Percentiles rank a stretch among this genome's conserved stretches.
phyloP scores from a whole-genome alignment of 169 alveolate genomes.

The Besnoitia besnoiti region DNA sequence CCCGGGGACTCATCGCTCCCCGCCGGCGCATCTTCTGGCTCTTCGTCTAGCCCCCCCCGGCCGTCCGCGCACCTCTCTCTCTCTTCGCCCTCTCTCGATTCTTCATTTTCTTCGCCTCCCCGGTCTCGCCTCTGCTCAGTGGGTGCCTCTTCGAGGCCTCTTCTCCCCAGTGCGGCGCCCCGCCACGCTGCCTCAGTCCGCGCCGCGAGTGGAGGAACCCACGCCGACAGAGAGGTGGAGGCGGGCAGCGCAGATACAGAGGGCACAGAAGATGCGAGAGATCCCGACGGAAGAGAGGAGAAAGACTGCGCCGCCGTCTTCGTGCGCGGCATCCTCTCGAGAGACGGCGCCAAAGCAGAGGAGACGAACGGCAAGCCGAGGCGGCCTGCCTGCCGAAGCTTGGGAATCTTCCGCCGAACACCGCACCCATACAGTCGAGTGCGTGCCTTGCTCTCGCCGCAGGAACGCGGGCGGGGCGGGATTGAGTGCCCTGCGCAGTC shows the following conservation, averaged over 20 bases:
- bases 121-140: background rate
- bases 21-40: background rate
- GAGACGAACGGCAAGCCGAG: no score
- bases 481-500: no score
- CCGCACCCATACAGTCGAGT: no score
- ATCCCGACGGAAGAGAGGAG: background rate
- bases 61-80: background rate
- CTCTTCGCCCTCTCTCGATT: background rate
- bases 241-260: background rate
- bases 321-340: constrained; percentile 6
- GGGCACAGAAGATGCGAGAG: background rate
- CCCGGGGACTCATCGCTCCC: no score
- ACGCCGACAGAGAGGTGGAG: background rate
- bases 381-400: no score
- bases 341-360: no score
- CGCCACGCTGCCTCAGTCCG: background rate
- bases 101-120: background rate
- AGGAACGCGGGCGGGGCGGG: no score
- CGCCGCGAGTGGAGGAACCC: background rate
- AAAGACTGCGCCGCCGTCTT: background rate
- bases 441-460: no score
- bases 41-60: background rate
- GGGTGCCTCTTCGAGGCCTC: background rate
- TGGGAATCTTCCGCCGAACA: no score
- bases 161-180: background rate